These are phyloP conservation scores for Lepidium africanum DNA, from an alignment of 345 rosid genomes.

Conservation along the genomic window DNA sequence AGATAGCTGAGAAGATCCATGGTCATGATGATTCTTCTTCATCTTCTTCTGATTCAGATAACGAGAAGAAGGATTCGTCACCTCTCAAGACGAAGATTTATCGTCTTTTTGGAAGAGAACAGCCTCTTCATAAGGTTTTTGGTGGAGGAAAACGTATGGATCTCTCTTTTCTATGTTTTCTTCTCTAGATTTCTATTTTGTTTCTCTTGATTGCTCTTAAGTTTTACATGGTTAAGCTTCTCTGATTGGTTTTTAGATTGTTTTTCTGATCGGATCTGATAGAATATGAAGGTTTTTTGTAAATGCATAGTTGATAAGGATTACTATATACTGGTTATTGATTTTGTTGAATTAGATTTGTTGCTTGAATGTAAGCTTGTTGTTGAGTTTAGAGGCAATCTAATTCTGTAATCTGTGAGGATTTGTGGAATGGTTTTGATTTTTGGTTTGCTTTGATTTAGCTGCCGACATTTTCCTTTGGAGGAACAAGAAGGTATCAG, in stretches of 20 bases:
- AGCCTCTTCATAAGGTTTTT: constrained; percentile 30
- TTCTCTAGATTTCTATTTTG: background rate
- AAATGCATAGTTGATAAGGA: background rate
- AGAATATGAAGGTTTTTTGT: background rate
- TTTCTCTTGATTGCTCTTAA: background rate
- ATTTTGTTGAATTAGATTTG: background rate
- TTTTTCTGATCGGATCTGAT: constrained; percentile 10
- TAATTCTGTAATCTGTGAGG: background rate
- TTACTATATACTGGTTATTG: background rate
- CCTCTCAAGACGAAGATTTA: constrained; percentile 35
- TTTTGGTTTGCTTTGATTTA: constrained; percentile 4
- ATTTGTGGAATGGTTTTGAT: background rate
- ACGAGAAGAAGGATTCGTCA: constrained; percentile 24
- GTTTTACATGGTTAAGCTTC: background rate
- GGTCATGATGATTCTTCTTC: constrained; percentile 35
- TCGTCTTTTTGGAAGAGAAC: constrained; percentile 75
- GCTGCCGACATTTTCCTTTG: constrained; percentile 89
- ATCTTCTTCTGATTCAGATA: constrained; percentile 31
- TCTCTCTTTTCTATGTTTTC: background rate
- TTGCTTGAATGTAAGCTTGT: background rate
- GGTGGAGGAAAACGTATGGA: constrained; percentile 40
- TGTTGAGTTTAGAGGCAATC: background rate
- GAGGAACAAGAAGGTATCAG: constrained; percentile 97
- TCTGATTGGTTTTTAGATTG: background rate
- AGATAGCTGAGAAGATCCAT: constrained; percentile 34